Evolutionary conservation across 2,329 filamentous ascomycete genomes (phyloP), one percentile per base, ranked within the genome.

Genomic region (Sclerotinia subarctica): DNA sequence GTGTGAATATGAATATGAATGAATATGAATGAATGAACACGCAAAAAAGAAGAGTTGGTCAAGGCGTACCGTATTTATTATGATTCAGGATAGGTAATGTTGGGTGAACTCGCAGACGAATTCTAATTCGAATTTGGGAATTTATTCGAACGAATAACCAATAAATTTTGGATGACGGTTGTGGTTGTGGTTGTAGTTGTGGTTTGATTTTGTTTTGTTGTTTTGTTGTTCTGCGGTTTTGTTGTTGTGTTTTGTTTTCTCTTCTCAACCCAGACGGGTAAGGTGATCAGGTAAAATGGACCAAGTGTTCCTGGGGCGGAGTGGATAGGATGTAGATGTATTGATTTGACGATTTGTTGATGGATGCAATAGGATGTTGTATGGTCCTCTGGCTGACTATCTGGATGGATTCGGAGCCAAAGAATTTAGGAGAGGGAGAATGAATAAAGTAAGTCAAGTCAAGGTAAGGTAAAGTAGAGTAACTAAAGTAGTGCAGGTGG

Each of bases 11-110:
- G 38, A 56, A 38, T n/a, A 21, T 35, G 26, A 29, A 52, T 2
- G 38, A 38, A 38, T 38, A 38, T 38, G 38, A 56, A 35, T 47
- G 44, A 29, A 44, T 17, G 24, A n/a, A 46, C 21, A 65, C 26
- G 54, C 32, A 35, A 38, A 56, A 54, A 59, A n/a, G 24, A 49
- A 53, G 56, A 67, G 46, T 67, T 67, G 47, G 64, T 67, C 64
- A 67, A 52, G 64, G 64, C 64, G 64, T 60, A 59, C 42, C 42
- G 51, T 66, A 35, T 35, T 26, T 29, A 47, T 66, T 62, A 24
- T 26, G n/a, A 47, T 66, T 62, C 26, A 32, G 17, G 17, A 42
- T 0, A 13, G 21, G 38, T 46, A n/a, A 49, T 15, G 35, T 35
- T 7, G 8, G 8, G 32, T 35, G 7, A 35, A 8, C 35, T 35